Percentiles rank a stretch among this genome's conserved stretches.
These are phyloP conservation scores for Kentomonas sorsogonicus DNA, from an alignment of 208 protist species.

Conservation along the genomic window DNA sequence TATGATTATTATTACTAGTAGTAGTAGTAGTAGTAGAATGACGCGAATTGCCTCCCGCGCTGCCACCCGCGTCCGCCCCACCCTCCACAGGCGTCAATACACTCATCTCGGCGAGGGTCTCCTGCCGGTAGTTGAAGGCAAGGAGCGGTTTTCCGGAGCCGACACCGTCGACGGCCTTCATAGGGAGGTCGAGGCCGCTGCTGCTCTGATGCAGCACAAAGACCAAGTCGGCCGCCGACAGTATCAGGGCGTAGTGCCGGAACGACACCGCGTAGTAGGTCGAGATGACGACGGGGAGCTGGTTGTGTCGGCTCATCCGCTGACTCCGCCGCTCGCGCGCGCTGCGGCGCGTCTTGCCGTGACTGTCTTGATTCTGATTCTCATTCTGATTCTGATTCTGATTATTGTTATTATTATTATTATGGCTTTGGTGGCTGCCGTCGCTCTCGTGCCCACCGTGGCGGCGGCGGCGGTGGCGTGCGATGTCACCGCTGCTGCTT, in stretches of 20 bases:
- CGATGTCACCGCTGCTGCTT: too few species aligned
- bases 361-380: neutral
- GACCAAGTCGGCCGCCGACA: conserved; percentile 90
- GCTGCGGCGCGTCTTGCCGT: too few species aligned
- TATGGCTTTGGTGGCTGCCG: too few species aligned
- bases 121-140: conserved; percentile 84
- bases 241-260: conserved; percentile 90
- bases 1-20: neutral
- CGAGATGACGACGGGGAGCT: conserved; percentile 43
- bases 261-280: conserved; percentile 90
- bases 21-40: neutral
- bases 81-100: too few species aligned
- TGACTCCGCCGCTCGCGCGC: neutral
- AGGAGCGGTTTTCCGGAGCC: conserved; percentile 90
- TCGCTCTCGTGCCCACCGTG: too few species aligned
- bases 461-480: too few species aligned
- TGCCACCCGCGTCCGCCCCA: too few species aligned
- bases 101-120: too few species aligned
- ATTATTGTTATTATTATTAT: conserved; percentile 9
- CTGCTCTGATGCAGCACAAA: conserved; percentile 94
- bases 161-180: conserved; percentile 98
- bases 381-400: neutral
- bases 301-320: too few species aligned
- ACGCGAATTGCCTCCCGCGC: neutral
- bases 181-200: conserved; percentile 95